These are phyloP conservation scores for Lyophyllum decastes DNA, from an alignment of 768 basidiomycete genomes.

Conservation along the genomic window DNA sequence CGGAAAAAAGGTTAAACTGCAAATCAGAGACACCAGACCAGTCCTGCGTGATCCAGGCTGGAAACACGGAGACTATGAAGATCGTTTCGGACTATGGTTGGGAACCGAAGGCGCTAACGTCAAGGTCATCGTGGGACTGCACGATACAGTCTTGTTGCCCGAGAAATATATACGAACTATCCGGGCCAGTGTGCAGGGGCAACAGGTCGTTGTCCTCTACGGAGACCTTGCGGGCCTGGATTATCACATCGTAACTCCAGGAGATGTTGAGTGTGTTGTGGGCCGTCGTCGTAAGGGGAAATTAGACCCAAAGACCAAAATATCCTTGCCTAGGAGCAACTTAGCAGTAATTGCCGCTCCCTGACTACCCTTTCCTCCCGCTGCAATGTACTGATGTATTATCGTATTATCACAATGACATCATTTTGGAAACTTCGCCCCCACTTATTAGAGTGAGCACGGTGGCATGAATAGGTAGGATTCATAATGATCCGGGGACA, in stretches of 20 bases:
- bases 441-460: too few species aligned
- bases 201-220: not conserved
- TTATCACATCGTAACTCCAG: not conserved
- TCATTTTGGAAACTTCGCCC: too few species aligned
- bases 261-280: not conserved
- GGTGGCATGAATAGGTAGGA: too few species aligned
- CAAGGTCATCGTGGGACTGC: not conserved
- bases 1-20: not conserved
- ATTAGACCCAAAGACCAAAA: not conserved
- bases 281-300: not conserved
- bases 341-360: not conserved
- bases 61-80: slow-evolving; percentile 3
- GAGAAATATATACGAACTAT: not conserved
- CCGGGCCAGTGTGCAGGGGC: not conserved
- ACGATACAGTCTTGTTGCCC: not conserved
- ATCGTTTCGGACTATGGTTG: not conserved
- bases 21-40: not conserved
- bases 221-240: not conserved
- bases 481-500: too few species aligned
- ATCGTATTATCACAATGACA: too few species aligned
- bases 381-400: too few species aligned
- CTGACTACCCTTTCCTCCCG: too few species aligned
- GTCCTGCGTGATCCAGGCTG: slow-evolving; percentile 2
- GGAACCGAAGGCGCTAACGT: not conserved
- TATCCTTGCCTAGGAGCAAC: not conserved